Evolutionary conservation across 176 grass and related monocot genomes (phyloP), one percentile per base, ranked within the genome.

Genomic region (Avena atlantica): DNA sequence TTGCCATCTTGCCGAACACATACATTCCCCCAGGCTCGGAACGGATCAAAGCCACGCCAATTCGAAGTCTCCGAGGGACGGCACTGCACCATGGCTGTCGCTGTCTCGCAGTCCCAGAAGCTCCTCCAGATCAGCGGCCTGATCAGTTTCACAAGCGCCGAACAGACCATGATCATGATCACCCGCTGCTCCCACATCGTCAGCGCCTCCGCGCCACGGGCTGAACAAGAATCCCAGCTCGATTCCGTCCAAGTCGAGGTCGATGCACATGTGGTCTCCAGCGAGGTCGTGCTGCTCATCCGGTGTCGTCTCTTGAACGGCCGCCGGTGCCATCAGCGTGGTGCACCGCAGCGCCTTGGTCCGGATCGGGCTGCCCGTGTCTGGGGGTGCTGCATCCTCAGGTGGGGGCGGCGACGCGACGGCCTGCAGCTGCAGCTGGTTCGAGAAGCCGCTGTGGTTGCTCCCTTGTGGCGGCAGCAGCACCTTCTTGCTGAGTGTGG

Each of bases 341-440:
- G 61, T 77, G 88, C 78, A 85, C 48, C 82, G 40, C 78, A 81
- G n/a, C 23, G 71, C 84, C 84, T 69, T 90, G 51, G 78, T 82
- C 83, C 71, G 62, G 25, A 86, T 81, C 10, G 50, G 78, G 52
- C 78, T 90, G 62, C 70, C 82, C 61, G 71, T 8, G 25, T 59
- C 40, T 5, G 19, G 59, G 4, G 80, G 25, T 2, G 11, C 9
- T 29, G 44, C 14, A 40, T 12, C 31, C 6, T 53, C 60, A 13
- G 36, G 61, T 29, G 31, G 21, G 10, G 10, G 36, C 45, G 10
- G 17, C 78, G 47, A 12, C 5, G 74, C 61, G 31, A 12, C 16
- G 84, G 45, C 57, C 9, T 45, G 85, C 44, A 14, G 70, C 9
- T 45, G 85, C 44, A 14, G 70, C 6, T 5, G 21, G 47, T 27